These are phyloP conservation scores for Fusarium sp. DNA, from an alignment of 2,329 filamentous ascomycete genomes.

Conservation along the genomic window DNA sequence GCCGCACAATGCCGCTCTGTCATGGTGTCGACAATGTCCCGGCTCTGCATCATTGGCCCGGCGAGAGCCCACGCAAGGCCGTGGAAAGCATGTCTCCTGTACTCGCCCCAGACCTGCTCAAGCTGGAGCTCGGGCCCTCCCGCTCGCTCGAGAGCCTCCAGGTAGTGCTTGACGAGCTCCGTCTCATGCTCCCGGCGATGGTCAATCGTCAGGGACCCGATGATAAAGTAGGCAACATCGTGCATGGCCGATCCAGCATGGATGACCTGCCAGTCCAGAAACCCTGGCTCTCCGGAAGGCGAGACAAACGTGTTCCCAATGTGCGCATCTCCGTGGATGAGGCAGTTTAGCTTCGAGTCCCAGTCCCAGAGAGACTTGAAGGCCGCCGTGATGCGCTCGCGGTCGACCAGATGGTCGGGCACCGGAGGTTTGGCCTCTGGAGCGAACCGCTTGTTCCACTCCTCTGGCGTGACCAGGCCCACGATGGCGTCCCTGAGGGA, in stretches of 20 bases:
- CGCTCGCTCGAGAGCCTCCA: neutral
- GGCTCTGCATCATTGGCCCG: slow-evolving; percentile 1
- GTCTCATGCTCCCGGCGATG: slow-evolving; percentile 14
- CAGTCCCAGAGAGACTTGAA: slow-evolving; percentile 9
- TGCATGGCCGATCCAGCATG: slow-evolving; percentile 17
- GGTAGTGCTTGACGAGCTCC: slow-evolving; percentile 17
- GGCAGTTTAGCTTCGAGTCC: slow-evolving; percentile 4
- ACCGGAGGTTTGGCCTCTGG: slow-evolving; percentile 6
- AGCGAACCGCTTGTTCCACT: slow-evolving; percentile 15
- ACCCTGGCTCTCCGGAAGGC: slow-evolving; percentile 7
- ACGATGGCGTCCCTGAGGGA: slow-evolving; percentile 4
- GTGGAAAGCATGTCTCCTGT: slow-evolving; percentile 17
- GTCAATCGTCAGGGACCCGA: neutral
- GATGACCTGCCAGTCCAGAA: slow-evolving; percentile 24
- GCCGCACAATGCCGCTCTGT: slow-evolving; percentile 13
- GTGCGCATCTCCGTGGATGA: slow-evolving; percentile 17
- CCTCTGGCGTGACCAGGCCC: neutral
- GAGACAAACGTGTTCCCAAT: slow-evolving; percentile 16
- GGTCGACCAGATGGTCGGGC: neutral
- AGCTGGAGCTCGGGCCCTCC: neutral
- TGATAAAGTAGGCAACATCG: slow-evolving; percentile 17
- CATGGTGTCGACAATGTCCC: slow-evolving; percentile 1
- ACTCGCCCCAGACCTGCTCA: slow-evolving; percentile 19
- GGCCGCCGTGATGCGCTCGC: neutral
- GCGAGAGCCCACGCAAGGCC: slow-evolving; percentile 26